Conservation (phyloP, 2,329 filamentous ascomycete species). For the Ceratocystis alfenasii region DNA sequence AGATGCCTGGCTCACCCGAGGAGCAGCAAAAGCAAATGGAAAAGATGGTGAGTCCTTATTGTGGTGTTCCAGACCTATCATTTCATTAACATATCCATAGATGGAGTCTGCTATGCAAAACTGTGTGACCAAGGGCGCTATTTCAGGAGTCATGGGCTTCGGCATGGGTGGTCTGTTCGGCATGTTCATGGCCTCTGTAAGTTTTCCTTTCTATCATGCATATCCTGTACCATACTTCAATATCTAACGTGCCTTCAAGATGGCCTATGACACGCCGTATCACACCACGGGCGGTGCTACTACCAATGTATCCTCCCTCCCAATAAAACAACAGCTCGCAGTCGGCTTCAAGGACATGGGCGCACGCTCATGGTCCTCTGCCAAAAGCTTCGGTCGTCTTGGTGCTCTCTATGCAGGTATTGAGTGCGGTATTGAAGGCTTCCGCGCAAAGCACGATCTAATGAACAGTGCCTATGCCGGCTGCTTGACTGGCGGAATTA, state of each 20-base stretch:
- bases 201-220: constrained; percentile 28
- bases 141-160: constrained; percentile 89
- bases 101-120: constrained; percentile 83
- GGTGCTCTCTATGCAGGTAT: constrained; percentile 84
- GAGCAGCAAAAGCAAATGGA: constrained; percentile 24
- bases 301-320: constrained; percentile 48
- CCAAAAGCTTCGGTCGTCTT: constrained; percentile 90
- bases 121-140: constrained; percentile 74
- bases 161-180: constrained; percentile 89
- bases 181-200: constrained; percentile 92
- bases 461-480: constrained; percentile 78
- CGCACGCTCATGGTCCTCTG: constrained; percentile 63
- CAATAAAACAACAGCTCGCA: constrained; percentile 70
- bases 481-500: constrained; percentile 78
- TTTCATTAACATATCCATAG: constrained; percentile 33
- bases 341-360: constrained; percentile 94
- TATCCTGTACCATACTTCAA: neutral
- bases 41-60: constrained; percentile 20
- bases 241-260: constrained; percentile 40
- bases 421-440: constrained; percentile 89
- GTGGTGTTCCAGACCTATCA: neutral
- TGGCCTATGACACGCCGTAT: constrained; percentile 95
- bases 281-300: constrained; percentile 37
- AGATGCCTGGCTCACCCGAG: constrained; percentile 17
- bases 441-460: constrained; percentile 86